These are phyloP conservation scores for Vaccinium myrtillus DNA, from an alignment of 148 eudicot species.

Conservation along the genomic window DNA sequence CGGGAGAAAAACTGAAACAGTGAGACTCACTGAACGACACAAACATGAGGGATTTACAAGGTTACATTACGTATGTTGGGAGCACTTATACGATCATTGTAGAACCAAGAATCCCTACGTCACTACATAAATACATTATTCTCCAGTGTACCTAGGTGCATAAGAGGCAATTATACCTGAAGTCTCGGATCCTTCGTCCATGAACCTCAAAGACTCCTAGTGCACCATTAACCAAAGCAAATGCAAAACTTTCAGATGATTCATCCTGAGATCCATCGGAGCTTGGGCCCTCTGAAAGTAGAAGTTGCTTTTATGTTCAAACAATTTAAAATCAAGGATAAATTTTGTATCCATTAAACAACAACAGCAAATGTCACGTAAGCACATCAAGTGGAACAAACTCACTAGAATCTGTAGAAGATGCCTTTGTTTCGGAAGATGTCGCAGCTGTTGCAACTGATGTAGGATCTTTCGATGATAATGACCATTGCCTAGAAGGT, in stretches of 20 bases:
- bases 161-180: slow-evolving; percentile 50
- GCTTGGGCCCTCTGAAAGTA: slow-evolving; percentile 51
- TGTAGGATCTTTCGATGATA: slow-evolving; percentile 54
- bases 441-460: slow-evolving; percentile 43
- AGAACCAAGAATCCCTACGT: not conserved
- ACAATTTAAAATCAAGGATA: slow-evolving; percentile 8
- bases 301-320: slow-evolving; percentile 20
- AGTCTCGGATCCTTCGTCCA: slow-evolving; percentile 93
- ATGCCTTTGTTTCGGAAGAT: slow-evolving; percentile 45
- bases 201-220: slow-evolving; percentile 99
- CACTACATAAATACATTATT: not conserved
- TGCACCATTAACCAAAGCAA: slow-evolving; percentile 96
- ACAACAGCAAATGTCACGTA: slow-evolving; percentile 1
- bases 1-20: not conserved
- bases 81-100: not conserved
- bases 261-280: slow-evolving; percentile 92
- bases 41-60: not conserved
- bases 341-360: not conserved
- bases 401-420: slow-evolving; percentile 78
- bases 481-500: slow-evolving; percentile 55
- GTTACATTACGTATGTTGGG: not conserved
- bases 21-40: slow-evolving; percentile 4
- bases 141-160: slow-evolving; percentile 7
- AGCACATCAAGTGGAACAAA: slow-evolving; percentile 15
- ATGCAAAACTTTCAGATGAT: slow-evolving; percentile 84